Conservation (phyloP, 2,329 filamentous ascomycete species). For the Atkinsonella texensis region DNA sequence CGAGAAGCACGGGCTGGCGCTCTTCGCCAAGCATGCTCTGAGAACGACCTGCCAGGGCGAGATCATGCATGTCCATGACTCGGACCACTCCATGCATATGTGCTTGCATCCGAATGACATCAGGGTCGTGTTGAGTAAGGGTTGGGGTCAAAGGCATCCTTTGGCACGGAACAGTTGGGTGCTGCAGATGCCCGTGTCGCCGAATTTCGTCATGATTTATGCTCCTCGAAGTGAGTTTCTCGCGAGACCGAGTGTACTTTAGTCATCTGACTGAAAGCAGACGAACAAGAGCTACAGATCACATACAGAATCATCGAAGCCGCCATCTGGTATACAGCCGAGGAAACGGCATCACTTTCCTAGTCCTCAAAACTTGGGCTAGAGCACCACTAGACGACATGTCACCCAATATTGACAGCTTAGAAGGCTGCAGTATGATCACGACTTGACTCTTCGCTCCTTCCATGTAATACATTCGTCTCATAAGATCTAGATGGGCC, state of each 20-base stretch:
- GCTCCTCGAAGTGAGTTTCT: conserved; percentile 47
- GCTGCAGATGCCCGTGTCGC: conserved; percentile 52
- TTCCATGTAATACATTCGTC: background rate
- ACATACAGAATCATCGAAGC: conserved; percentile 61
- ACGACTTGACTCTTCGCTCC: background rate
- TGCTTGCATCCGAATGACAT: conserved; percentile 71
- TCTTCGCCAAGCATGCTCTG: conserved; percentile 56
- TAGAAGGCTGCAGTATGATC: background rate
- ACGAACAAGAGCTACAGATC: conserved; percentile 53
- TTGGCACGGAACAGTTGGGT: conserved; percentile 56
- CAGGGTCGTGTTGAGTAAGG: conserved; percentile 55
- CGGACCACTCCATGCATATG: conserved; percentile 67
- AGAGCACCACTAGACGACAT: background rate
- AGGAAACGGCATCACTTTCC: conserved; percentile 29
- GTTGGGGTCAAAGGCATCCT: conserved; percentile 66
- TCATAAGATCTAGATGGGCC: background rate
- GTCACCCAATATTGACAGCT: background rate
- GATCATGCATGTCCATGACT: conserved; percentile 67
- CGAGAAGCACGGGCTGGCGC: conserved; percentile 68
- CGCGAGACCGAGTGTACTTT: background rate
- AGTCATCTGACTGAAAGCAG: conserved; percentile 10
- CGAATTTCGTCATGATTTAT: conserved; percentile 72
- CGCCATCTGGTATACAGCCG: conserved; percentile 54
- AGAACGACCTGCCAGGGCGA: conserved; percentile 69
- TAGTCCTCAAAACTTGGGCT: background rate